A percentile compares a stretch with the other conserved stretches of the same genome.
These are phyloP conservation scores for Detonula confervacea DNA, from an alignment of 352 stramenopile species.

Conservation along the genomic window DNA sequence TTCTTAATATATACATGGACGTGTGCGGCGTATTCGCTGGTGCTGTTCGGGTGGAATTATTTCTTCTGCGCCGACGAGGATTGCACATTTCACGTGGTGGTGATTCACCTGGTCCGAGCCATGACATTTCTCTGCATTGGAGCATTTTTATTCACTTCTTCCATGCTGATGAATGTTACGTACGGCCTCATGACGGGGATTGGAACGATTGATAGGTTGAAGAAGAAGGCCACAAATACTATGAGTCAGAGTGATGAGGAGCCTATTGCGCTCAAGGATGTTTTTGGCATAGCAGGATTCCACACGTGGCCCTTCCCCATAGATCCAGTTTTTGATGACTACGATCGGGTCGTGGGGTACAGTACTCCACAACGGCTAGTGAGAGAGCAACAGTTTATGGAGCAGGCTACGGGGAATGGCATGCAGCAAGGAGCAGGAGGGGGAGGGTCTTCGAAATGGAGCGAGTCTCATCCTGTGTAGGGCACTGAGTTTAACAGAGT, in stretches of 20 bases:
- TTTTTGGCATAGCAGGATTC: constrained; percentile 65
- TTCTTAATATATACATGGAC: constrained; percentile 87
- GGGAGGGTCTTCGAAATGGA: too few relatives aligned
- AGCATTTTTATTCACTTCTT: constrained; percentile 85
- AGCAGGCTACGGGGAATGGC: neutral
- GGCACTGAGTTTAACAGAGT: too few relatives aligned
- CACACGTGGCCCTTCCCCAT: constrained; percentile 63
- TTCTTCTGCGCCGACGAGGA: constrained; percentile 79
- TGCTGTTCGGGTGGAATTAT: constrained; percentile 85
- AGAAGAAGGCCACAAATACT: constrained; percentile 84
- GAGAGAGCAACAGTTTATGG: constrained; percentile 26
- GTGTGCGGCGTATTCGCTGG: constrained; percentile 68
- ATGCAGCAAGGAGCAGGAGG: too few relatives aligned
- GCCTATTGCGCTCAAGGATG: constrained; percentile 69
- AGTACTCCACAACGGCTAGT: constrained; percentile 40
- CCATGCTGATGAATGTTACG: constrained; percentile 88
- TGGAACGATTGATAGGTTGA: constrained; percentile 88
- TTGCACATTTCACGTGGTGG: constrained; percentile 76
- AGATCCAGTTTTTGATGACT: constrained; percentile 67
- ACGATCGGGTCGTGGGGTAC: constrained; percentile 52
- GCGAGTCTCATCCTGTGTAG: too few relatives aligned
- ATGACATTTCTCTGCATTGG: constrained; percentile 84
- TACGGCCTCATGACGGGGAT: constrained; percentile 88
- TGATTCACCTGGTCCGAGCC: constrained; percentile 84
- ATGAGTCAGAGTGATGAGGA: constrained; percentile 76